Evolutionary conservation across 306 rosid genomes (phyloP).

Genomic region (Spatholobus suberectus): DNA sequence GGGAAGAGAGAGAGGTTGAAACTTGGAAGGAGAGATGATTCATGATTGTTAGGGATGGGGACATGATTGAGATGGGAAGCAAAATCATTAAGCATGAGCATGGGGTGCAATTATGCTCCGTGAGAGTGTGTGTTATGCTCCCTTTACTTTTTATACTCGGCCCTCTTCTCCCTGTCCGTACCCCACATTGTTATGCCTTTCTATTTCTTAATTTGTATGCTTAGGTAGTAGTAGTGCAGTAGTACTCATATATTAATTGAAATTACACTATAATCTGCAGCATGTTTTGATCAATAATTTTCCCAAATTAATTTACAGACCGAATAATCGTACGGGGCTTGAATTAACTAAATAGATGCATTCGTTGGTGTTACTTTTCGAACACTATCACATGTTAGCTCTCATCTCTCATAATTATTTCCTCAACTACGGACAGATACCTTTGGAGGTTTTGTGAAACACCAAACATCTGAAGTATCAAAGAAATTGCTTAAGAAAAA

Average conservation of each 20-base stretch:
- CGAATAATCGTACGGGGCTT: background rate
- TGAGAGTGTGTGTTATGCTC: constrained; percentile 62
- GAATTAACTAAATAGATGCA: constrained; percentile 22
- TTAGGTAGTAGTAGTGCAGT: background rate
- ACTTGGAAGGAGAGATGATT: constrained; percentile 36
- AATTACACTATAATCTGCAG: background rate
- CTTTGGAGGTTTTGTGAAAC: background rate
- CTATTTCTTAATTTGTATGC: constrained; percentile 8
- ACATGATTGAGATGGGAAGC: constrained; percentile 40
- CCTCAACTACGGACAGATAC: background rate
- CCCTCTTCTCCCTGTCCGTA: background rate
- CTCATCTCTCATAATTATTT: constrained; percentile 23
- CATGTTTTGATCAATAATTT: constrained; percentile 2
- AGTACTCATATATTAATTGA: background rate
- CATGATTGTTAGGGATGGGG: constrained; percentile 54
- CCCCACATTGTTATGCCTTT: constrained; percentile 33
- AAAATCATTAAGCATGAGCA: constrained; percentile 48
- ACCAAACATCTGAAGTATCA: background rate
- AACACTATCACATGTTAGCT: constrained; percentile 32
- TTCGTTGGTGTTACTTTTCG: constrained; percentile 3
- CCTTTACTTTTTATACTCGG: constrained; percentile 4
- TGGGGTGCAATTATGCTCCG: constrained; percentile 51
- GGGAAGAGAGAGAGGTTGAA: constrained; percentile 39
- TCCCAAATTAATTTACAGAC: background rate
- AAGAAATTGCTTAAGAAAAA: constrained; percentile 8